Evolutionary conservation across 2,329 filamentous ascomycete species (phyloP).

Genomic region (Trichophyton rubrum): DNA sequence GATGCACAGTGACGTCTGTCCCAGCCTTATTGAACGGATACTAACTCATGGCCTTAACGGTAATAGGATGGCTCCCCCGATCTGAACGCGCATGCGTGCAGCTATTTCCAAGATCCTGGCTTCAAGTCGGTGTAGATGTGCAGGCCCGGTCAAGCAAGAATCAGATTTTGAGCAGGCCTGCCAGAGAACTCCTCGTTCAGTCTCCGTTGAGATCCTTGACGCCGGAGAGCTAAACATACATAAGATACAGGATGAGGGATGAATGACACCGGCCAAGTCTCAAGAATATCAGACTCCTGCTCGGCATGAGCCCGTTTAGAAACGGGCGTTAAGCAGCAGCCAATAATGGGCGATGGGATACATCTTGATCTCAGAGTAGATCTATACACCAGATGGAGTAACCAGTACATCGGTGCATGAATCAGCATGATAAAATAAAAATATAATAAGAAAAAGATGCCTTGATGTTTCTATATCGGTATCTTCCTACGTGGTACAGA

Average conservation of each 20-base stretch:
- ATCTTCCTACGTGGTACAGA: too few relatives aligned
- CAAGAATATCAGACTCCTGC: not conserved
- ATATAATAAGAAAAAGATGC: too few relatives aligned
- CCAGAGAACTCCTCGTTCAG: not conserved
- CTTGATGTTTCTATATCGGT: too few relatives aligned
- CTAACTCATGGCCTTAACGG: not conserved
- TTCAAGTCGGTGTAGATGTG: not conserved
- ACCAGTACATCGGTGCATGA: not conserved
- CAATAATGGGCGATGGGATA: not conserved
- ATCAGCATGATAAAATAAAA: not conserved
- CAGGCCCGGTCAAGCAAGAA: not conserved
- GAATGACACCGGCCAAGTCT: not conserved
- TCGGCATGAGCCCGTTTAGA: not conserved
- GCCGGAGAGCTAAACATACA: too few relatives aligned
- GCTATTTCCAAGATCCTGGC: not conserved
- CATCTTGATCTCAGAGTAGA: not conserved
- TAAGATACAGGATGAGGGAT: not conserved
- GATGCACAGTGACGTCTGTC: not conserved
- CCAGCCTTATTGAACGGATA: not conserved
- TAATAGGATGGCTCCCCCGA: not conserved
- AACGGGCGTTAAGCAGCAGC: not conserved
- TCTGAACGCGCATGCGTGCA: too few relatives aligned
- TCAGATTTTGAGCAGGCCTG: not conserved
- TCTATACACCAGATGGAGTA: not conserved
- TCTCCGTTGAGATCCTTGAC: not conserved